A percentile compares a stretch with the other conserved stretches of the same genome.
These are phyloP conservation scores for Scenedesmus sp. DNA, from an alignment of 163 green algal genomes.

Conservation along the genomic window DNA sequence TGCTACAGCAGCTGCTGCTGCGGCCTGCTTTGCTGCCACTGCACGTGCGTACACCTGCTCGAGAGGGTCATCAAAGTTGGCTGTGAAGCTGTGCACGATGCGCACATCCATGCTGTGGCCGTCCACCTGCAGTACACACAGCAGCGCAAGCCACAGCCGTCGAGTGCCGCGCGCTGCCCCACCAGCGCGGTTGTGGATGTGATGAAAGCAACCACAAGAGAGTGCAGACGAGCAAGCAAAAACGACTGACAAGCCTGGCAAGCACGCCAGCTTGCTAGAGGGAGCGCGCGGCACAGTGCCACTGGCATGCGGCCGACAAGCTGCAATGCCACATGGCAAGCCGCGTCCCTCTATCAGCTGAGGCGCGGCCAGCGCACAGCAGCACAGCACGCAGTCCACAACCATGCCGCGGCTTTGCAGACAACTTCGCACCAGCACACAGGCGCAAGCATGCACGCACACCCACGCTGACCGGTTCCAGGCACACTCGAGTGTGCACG, in stretches of 20 bases:
- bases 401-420: neutral
- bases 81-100: constrained; percentile 54
- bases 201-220: no score
- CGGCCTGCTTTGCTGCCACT: neutral
- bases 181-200: no score
- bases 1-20: constrained; percentile 1
- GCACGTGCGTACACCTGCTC: constrained; percentile 14
- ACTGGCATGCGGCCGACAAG: neutral
- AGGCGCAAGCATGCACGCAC: neutral
- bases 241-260: no score
- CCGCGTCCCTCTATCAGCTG: no score
- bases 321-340: no score
- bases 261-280: no score
- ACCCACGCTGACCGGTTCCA: neutral
- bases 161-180: no score
- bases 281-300: neutral
- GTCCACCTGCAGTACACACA: constrained; percentile 42
- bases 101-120: constrained; percentile 54
- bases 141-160: neutral
- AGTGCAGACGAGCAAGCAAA: no score
- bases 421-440: neutral
- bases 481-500: neutral
- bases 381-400: neutral
- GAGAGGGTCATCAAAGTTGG: constrained; percentile 44
- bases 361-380: neutral